Evolutionary conservation across 2,329 filamentous ascomycete genomes (phyloP), one percentile per base, ranked within the genome.

Genomic region (Escovopsis weberi): DNA sequence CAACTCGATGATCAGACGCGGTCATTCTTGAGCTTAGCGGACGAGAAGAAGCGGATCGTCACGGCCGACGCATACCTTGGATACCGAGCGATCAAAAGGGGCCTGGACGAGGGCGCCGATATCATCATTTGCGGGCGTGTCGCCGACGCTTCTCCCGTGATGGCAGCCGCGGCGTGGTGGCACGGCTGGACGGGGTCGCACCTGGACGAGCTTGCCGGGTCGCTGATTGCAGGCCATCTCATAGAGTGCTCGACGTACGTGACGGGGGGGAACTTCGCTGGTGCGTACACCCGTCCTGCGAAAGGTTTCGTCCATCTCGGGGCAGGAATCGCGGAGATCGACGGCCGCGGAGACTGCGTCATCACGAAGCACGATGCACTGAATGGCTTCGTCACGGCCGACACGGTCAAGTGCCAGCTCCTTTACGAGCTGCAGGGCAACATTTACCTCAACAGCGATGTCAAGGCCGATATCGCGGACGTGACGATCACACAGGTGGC

Each of bases 91-190:
- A 66, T 67, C 43, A 55, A 58, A 18, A 55, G 53, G 19, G 65
- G 56, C 2, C 52, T 67, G 4, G 50, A 55, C n/a, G 45, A 48
- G 5, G 63, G 64, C 1, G 63, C 63, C 2, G 58, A 66, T 43
- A 66, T 68, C 28, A 53, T 67, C 35, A 58, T 67, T 12, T 65
- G 62, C 40, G 64, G 65, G 3, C 58, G 65, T 33, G 63, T 65
- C 2, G 61, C 64, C 0, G 65, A 68, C 48, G 66, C 66, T 0
- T 63, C 59, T 7, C 66, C 66, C 0, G 68, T 73, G 2, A 72
- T 74, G 26, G 70, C 64, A 0, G 68, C 68, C 0, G 69, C 70
- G 0, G 68, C 66, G 58, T 73, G 60, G 51, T 75, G 70, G 69
- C 60, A 72, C 47, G 55, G 57, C 1, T 75, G 70, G 71, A 42